phyloP scores from a whole-genome alignment of 2,329 filamentous ascomycete genomes.

The Calonectria fujianensis region DNA sequence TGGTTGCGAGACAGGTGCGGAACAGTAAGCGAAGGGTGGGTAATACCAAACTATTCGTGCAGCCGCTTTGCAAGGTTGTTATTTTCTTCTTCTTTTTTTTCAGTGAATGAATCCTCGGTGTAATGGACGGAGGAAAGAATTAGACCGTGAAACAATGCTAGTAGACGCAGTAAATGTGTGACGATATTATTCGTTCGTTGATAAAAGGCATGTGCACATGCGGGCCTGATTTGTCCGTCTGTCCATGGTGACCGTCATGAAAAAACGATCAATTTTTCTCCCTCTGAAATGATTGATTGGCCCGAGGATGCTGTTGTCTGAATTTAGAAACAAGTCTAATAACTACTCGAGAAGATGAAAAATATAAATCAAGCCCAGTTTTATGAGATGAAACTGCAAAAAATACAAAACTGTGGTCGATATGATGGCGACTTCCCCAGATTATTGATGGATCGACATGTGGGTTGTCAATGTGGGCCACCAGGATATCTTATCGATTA shows the following conservation, averaged over 20 bases:
- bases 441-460: background rate
- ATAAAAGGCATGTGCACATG: background rate
- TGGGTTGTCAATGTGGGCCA: conserved; percentile 8
- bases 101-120: background rate
- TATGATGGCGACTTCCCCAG: background rate
- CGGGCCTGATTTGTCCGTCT: background rate
- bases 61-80: background rate
- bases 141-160: background rate
- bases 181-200: background rate
- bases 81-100: background rate
- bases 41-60: background rate
- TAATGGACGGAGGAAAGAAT: conserved; percentile 24
- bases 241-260: conserved; percentile 27
- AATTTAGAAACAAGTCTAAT: background rate
- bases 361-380: background rate
- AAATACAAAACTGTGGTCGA: background rate
- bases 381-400: background rate
- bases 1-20: background rate
- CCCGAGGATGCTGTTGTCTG: too few species aligned
- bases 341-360: background rate
- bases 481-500: conserved; percentile 23
- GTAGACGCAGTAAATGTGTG: background rate
- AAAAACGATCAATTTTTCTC: background rate
- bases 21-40: background rate
- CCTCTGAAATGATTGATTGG: background rate